Evolutionary conservation across 768 basidiomycete genomes (phyloP), one percentile per base, ranked within the genome.

Genomic region (Calvatia gigantea): DNA sequence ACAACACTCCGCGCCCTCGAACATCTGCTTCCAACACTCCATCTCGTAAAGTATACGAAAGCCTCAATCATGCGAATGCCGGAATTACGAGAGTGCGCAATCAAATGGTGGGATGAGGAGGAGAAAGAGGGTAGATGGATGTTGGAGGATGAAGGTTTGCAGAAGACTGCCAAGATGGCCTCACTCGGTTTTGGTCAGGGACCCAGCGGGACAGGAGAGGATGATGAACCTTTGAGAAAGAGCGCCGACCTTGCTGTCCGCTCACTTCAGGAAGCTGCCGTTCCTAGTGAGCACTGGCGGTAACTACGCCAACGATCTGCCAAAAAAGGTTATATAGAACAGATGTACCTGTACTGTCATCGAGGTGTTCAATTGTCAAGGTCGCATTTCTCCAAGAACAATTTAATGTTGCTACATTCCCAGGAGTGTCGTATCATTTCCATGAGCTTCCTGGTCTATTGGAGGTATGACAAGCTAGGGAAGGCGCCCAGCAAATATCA

Each of bases 31-130:
- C 70, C 75, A 14, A 75, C 81, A 0, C 65, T 84, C 7, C 79
- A 82, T 56, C 73, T 85, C 35, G 68, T 84, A 54, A 81, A 81
- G 61, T 81, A 83, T 61, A 71, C 78, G 2, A 78, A 75, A 41
- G 83, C 80, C 35, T 80, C 85, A 2, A 69, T 82, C 25, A 74
- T 84, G 76, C 80, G 88, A 31, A 62, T 73, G 5, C 78, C 80
- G 1, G 65, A 68, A 27, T 70, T 83, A 11, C 77, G 81, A 7
- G 70, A 69, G 8, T 76, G 75, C n/a, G 74, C 79, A 0, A 64
- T 62, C 1, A 67, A 68, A 48, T 87, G 83, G 77, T 89, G 87
- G 87, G 69, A 70, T 3, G 73, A 69, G 29, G 79, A 87, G 62
- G 75, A 76, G 42, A 67, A 66, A 21, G 80, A 84, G 52, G 86